phyloP scores from a whole-genome alignment of 2,329 filamentous ascomycete species.

The Lecanosticta acicola region DNA sequence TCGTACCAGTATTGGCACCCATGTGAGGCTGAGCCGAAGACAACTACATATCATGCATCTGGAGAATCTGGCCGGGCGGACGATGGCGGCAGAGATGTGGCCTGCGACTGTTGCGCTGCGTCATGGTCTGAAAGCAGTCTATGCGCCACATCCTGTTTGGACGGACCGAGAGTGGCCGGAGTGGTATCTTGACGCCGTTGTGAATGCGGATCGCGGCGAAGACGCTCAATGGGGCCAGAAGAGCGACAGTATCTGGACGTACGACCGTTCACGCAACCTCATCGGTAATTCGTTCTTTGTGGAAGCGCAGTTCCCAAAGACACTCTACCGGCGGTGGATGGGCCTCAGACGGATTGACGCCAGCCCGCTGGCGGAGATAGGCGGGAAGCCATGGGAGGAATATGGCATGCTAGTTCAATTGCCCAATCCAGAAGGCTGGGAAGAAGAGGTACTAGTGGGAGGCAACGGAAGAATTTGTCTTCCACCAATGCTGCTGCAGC shows the following conservation, averaged over 20 bases:
- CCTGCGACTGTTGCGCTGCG: conserved; percentile 80
- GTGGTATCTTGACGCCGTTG: conserved; percentile 67
- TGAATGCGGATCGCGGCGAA: conserved; percentile 63
- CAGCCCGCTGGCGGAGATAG: conserved; percentile 43
- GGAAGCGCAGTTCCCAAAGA: conserved; percentile 72
- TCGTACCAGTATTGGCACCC: conserved; percentile 82
- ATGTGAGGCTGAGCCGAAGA: conserved; percentile 72
- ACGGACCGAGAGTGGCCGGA: conserved; percentile 82
- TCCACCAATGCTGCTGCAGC: conserved; percentile 43
- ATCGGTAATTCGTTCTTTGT: conserved; percentile 88
- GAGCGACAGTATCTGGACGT: conserved; percentile 40
- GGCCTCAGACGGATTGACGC: conserved; percentile 60
- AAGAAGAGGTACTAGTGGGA: conserved; percentile 47
- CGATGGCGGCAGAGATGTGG: conserved; percentile 97
- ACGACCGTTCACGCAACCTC: conserved; percentile 82
- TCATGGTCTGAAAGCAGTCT: conserved; percentile 89
- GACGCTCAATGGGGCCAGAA: conserved; percentile 45
- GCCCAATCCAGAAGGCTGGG: conserved; percentile 17
- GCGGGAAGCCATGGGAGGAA: conserved; percentile 40
- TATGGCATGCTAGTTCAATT: conserved; percentile 38
- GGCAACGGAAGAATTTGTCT: conserved; percentile 45
- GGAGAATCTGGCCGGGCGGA: conserved; percentile 80
- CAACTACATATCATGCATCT: conserved; percentile 84
- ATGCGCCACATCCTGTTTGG: conserved; percentile 81
- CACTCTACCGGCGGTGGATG: conserved; percentile 80